Percentiles rank a stretch among this genome's conserved stretches.
Conservation (phyloP, 768 basidiomycete genomes). For the Lyophyllum shimeji region DNA sequence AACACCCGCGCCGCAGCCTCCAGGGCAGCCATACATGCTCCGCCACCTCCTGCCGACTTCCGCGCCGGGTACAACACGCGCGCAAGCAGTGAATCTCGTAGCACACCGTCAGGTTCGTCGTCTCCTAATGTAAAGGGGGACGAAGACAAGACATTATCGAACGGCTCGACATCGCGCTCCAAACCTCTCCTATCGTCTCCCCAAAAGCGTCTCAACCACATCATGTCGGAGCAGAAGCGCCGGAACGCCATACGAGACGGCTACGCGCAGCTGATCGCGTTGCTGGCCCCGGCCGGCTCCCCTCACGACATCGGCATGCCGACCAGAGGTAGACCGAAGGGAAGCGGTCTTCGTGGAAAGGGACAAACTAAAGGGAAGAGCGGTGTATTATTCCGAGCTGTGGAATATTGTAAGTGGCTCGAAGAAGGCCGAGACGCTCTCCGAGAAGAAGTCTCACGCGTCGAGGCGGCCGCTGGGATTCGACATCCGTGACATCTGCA, state of each 20-base stretch:
- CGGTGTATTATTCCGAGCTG: conserved; percentile 83
- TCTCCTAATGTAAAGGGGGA: conserved; percentile 16
- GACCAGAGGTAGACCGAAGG: conserved; percentile 78
- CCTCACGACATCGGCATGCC: conserved; percentile 71
- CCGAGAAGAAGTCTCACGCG: conserved; percentile 60
- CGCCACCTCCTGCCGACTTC: conserved; percentile 19
- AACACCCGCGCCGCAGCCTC: conserved; percentile 27
- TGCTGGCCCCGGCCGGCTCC: conserved; percentile 77
- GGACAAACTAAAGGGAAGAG: conserved; percentile 84
- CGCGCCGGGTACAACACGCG: conserved; percentile 19
- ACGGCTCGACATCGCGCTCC: conserved; percentile 30
- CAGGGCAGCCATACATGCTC: conserved; percentile 22
- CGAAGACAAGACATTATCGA: background rate
- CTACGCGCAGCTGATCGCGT: conserved; percentile 79
- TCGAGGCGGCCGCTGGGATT: conserved; percentile 69
- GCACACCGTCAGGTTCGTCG: conserved; percentile 30
- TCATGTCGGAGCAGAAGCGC: conserved; percentile 93
- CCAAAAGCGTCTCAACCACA: conserved; percentile 89
- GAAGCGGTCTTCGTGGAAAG: conserved; percentile 66
- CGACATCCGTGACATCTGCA: conserved; percentile 20
- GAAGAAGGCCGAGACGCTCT: conserved; percentile 79
- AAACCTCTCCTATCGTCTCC: conserved; percentile 78
- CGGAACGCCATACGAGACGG: conserved; percentile 90
- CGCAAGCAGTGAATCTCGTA: conserved; percentile 23
- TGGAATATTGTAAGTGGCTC: conserved; percentile 84